Evolutionary conservation across 495 filamentous ascomycete genomes (phyloP).

Genomic region (Parmelia sp.): DNA sequence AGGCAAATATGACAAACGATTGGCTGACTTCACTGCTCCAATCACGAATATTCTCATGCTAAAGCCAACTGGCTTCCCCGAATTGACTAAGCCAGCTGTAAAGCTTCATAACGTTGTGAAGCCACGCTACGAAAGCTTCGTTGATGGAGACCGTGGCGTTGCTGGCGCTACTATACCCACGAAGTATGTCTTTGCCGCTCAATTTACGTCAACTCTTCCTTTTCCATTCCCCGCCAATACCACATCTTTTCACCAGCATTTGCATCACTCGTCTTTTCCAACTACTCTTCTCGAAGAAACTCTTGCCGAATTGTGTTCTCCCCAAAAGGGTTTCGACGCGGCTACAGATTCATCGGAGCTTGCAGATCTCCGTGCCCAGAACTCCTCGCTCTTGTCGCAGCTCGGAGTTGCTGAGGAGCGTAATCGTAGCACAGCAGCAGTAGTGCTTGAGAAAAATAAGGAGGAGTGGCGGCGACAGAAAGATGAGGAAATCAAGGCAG

Average conservation of each 20-base stretch:
- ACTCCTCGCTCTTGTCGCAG: slow-evolving; percentile 16
- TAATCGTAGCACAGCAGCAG: slow-evolving; percentile 12
- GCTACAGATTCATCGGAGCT: slow-evolving; percentile 16
- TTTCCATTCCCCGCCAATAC: slow-evolving; percentile 17
- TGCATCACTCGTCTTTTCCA: slow-evolving; percentile 50
- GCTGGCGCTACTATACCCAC: slow-evolving; percentile 49
- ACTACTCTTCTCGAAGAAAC: slow-evolving; percentile 48
- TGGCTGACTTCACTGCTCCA: slow-evolving; percentile 65
- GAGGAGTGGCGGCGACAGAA: slow-evolving; percentile 33
- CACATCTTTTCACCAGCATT: slow-evolving; percentile 42
- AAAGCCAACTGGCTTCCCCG: slow-evolving; percentile 53
- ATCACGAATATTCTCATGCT: slow-evolving; percentile 73
- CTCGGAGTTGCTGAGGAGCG: slow-evolving; percentile 16
- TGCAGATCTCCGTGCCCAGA: slow-evolving; percentile 19
- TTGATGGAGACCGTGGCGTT: slow-evolving; percentile 38
- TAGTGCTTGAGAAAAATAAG: slow-evolving; percentile 29
- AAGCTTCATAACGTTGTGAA: slow-evolving; percentile 62
- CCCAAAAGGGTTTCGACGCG: background rate
- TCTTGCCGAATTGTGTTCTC: slow-evolving; percentile 44
- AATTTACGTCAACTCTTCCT: slow-evolving; percentile 41
- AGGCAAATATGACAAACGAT: slow-evolving; percentile 51
- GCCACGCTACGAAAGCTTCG: slow-evolving; percentile 51
- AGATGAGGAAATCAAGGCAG: slow-evolving; percentile 32
- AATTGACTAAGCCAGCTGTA: slow-evolving; percentile 32
- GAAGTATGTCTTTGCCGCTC: slow-evolving; percentile 62